Base-by-base conservation (phyloP, 179 eudicot species). In the Sideroxylon spinosum region DNA sequence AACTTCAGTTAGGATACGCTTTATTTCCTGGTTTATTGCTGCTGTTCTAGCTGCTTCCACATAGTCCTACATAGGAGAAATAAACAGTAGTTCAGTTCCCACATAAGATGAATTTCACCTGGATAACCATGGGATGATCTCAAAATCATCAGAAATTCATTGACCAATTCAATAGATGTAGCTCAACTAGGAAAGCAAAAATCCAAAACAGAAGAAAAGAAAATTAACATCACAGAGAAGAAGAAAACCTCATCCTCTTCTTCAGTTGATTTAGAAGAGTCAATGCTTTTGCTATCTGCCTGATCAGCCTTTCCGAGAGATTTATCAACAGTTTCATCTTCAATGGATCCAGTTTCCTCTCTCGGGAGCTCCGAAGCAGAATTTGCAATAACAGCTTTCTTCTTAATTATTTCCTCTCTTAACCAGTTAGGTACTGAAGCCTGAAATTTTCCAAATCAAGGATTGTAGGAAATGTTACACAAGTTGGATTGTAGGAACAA, bases 341-440 rank as follows among this genome's bases (percentile, higher is more conserved):
- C 95, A 57, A 82, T 59, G 16, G 90, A 89, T 74, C 86, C 86
- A 62, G 75, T 67, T 50, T 82, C 95, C 77, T 88, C 94, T 78
- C 81, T 87, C 49, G 83, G 80, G 64, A 82, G 82, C 71, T 89
- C 93, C 7, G 86, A 77, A 49, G 80, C 84, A 32, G 95, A 88
- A 85, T 79, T 91, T 26, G 83, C 79, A 73, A 93, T 88, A 75
- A 84, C 84, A 81, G 92, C 84, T 86, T 89, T 91, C 44, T 90
- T 95, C 85, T 95, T 95, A 62, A 93, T 95, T 79, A 95, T 90
- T 85, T 95, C 99, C 86, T 95, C 99, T 86, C 93, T 90, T 68
- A 95, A 90, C 99, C 99, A 95, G 84, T 91, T 92, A 62, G 99
- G 99, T 62, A 95, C 91, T 17, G 98, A 88, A 56, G 97, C 93